Base-by-base conservation (phyloP, 805 yeast species). In the Zygotorulaspora sp. region DNA sequence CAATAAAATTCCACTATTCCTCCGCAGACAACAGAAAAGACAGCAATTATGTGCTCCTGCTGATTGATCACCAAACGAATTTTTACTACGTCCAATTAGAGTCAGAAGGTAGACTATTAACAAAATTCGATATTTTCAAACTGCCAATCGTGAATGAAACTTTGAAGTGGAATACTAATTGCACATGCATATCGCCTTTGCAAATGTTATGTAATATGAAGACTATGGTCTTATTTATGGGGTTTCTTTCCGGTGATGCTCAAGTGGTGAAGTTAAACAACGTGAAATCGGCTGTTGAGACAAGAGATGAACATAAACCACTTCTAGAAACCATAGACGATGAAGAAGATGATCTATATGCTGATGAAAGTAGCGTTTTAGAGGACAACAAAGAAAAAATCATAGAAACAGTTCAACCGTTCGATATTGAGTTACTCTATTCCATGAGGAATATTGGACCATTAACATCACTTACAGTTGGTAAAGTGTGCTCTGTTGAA, bases 381-480 rank as follows among this genome's bases (percentile, higher is more conserved):
- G 38, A 28, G 3, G 42, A 43, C 4, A 32, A 29, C 15, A 49
- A 43, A 12, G 50, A 47, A 14, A 31, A 40, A 6, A 22, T 34
- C 5, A 47, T 52, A 4, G 61, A 57, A 28, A 52, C 53, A 1
- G 56, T 49, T 3, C 46, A 42, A 23, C 65, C 65, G 3, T 59
- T 63, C 45, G 55, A 63, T 45, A 74, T 80, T 40, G 59, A 65
- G 12, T 51, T 66, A 13, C 63, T 71, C 21, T 92, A 86, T 47
- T 61, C 63, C 1, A 54, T 88, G 8, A 51, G 71, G 2, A 83
- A 80, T 50, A 68, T 74, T 47, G 96, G 96, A 0, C 95, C 96
- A 0, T 66, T 83, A 9, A 68, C 83, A 2, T 75, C 78, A 27
- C 71, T 88, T 45, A 71, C 88, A 0, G 49, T 80, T 22, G 96